These are phyloP conservation scores for Pythium guiyangense DNA, from an alignment of 352 stramenopile genomes.

Conservation along the genomic window DNA sequence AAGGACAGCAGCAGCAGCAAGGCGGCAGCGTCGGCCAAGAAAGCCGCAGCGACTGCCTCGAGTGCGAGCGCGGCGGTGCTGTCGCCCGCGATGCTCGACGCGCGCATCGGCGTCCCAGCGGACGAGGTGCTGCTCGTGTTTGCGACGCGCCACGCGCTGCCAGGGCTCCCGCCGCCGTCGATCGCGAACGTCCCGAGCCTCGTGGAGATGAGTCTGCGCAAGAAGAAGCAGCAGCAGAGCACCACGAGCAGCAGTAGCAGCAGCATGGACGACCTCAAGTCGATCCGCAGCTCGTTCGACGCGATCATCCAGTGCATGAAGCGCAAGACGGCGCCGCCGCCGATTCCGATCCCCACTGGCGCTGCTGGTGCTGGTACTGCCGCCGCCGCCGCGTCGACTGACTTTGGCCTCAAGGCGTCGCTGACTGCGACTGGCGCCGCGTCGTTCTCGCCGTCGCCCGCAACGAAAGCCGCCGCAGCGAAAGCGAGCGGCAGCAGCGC, in stretches of 20 bases:
- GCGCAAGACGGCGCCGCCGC: constrained; percentile 62
- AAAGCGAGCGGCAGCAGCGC: constrained; percentile 7
- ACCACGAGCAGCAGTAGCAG: not conserved
- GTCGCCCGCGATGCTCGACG: constrained; percentile 42
- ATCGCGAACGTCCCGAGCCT: constrained; percentile 47
- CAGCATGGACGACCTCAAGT: constrained; percentile 66
- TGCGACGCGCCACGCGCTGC: constrained; percentile 38
- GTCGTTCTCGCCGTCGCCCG: too few relatives aligned
- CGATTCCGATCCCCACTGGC: constrained; percentile 53
- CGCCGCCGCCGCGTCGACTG: too few relatives aligned
- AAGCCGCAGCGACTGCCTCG: too few relatives aligned
- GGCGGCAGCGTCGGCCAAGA: too few relatives aligned
- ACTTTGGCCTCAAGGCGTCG: constrained; percentile 13
- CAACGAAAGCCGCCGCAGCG: too few relatives aligned
- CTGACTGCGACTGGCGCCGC: too few relatives aligned
- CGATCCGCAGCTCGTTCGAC: constrained; percentile 75
- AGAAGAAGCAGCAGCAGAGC: constrained; percentile 39
- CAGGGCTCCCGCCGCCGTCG: constrained; percentile 59
- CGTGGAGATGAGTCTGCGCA: constrained; percentile 47
- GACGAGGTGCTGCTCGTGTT: constrained; percentile 58
- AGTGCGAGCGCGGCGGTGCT: constrained; percentile 27
- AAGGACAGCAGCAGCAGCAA: too few relatives aligned
- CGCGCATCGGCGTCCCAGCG: constrained; percentile 52
- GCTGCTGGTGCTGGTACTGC: constrained; percentile 9
- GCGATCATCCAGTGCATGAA: constrained; percentile 87